Conservation (phyloP, 495 filamentous ascomycete species). For the Penicillium dipodomyicola region DNA sequence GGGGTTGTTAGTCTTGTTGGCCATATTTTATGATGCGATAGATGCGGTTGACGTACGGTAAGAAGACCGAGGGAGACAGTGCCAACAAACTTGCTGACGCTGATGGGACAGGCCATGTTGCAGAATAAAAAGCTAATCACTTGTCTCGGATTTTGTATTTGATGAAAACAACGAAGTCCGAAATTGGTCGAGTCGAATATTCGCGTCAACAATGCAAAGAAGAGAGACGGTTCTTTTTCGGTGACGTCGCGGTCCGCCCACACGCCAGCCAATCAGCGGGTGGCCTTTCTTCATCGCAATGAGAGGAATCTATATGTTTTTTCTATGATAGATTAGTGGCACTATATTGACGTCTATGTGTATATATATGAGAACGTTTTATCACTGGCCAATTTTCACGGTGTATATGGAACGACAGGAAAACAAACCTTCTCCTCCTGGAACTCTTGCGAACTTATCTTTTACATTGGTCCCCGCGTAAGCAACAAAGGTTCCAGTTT, state of each 20-base stretch:
- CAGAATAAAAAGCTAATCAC: background rate
- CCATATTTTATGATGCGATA: background rate
- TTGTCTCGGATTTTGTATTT: background rate
- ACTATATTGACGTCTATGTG: background rate
- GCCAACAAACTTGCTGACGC: conserved; percentile 83
- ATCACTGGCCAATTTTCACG: no score
- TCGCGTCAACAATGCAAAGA: background rate
- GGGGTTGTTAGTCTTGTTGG: background rate
- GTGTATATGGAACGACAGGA: no score
- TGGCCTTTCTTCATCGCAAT: conserved; percentile 11
- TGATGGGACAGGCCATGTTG: conserved; percentile 68
- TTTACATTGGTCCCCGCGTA: no score
- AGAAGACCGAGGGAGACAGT: conserved; percentile 81
- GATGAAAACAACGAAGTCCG: background rate
- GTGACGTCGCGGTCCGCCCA: conserved; percentile 17
- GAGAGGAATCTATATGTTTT: background rate
- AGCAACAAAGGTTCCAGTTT: conserved; percentile 22
- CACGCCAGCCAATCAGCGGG: conserved; percentile 26
- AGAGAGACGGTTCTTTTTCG: conserved; percentile 5
- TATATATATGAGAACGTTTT: no score
- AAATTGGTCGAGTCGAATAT: background rate
- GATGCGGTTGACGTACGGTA: conserved; percentile 58
- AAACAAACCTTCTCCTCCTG: no score
- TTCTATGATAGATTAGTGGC: background rate
- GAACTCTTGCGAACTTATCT: no score